phyloP scores from a whole-genome alignment of 1,139 yeast species.

The Protomyces macrosporus region DNA sequence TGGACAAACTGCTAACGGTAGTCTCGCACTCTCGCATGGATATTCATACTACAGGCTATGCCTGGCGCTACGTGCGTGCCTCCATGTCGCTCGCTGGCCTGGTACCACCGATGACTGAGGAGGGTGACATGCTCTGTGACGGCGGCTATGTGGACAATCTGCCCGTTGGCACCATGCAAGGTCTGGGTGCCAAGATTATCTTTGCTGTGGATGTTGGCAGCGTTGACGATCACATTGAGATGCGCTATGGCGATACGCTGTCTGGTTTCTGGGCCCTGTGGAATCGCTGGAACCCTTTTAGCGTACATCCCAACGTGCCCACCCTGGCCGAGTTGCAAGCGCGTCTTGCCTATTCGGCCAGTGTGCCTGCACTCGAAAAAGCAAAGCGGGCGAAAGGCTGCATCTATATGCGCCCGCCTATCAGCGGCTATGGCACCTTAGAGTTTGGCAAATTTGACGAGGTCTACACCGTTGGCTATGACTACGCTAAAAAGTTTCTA shows the following conservation, averaged over 20 bases:
- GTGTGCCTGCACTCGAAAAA: conserved; percentile 83
- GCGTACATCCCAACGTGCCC: conserved; percentile 81
- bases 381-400: conserved; percentile 86
- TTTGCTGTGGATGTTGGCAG: conserved; percentile 98
- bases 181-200: conserved; percentile 78
- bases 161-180: conserved; percentile 82
- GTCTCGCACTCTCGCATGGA: conserved; percentile 93
- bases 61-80: conserved; percentile 93
- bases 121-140: conserved; percentile 88
- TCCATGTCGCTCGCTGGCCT: conserved; percentile 96
- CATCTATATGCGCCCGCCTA: conserved; percentile 87
- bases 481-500: conserved; percentile 61
- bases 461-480: conserved; percentile 68
- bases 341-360: conserved; percentile 88
- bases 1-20: not conserved
- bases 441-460: conserved; percentile 92
- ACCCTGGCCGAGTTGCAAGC: conserved; percentile 69
- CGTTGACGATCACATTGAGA: conserved; percentile 83
- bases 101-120: conserved; percentile 76
- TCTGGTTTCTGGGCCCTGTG: conserved; percentile 88
- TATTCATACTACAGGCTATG: conserved; percentile 82
- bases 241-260: conserved; percentile 86
- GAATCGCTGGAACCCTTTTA: conserved; percentile 87
- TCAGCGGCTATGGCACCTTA: conserved; percentile 81
- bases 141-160: conserved; percentile 95